Evolutionary conservation across 768 basidiomycete species (phyloP).

Genomic region (Gelatoporia subvermispora): DNA sequence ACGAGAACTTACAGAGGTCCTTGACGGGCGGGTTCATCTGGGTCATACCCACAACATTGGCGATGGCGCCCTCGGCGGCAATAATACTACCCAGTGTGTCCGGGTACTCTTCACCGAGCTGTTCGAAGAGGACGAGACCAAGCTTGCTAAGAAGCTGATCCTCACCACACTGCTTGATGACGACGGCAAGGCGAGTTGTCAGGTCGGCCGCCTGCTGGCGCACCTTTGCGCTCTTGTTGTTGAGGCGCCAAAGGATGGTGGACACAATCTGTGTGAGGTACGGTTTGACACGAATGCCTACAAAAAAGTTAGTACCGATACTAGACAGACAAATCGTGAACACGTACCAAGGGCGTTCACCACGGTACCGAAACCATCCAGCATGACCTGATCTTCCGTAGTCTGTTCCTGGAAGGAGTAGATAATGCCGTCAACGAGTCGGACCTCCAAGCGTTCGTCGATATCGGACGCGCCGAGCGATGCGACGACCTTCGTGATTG

Average conservation of each 20-base stretch:
- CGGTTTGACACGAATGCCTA: slow-evolving; percentile 92
- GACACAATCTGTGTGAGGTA: slow-evolving; percentile 99
- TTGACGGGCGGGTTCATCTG: slow-evolving; percentile 99
- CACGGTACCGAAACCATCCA: slow-evolving; percentile 97
- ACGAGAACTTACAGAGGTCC: slow-evolving; percentile 77
- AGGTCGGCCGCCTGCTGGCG: slow-evolving; percentile 99
- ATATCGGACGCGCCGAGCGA: slow-evolving; percentile 96
- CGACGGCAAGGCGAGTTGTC: slow-evolving; percentile 90
- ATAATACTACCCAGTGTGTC: slow-evolving; percentile 99
- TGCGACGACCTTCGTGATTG: slow-evolving; percentile 93
- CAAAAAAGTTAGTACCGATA: not conserved
- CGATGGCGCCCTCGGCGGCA: slow-evolving; percentile 96
- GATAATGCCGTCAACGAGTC: slow-evolving; percentile 96
- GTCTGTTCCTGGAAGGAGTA: slow-evolving; percentile 99
- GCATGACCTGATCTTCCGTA: slow-evolving; percentile 97
- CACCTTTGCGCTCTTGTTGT: slow-evolving; percentile 99
- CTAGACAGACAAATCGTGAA: not conserved
- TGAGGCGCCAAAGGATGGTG: slow-evolving; percentile 97
- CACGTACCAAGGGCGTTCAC: slow-evolving; percentile 79
- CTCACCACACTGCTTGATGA: slow-evolving; percentile 98
- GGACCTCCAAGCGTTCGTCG: slow-evolving; percentile 90
- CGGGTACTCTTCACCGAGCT: slow-evolving; percentile 98
- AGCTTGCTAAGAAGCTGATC: slow-evolving; percentile 94
- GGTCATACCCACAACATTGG: slow-evolving; percentile 99
- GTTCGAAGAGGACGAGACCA: slow-evolving; percentile 95